Base-by-base conservation (phyloP, 2,329 filamentous ascomycete genomes). In the Fusarium brevicatenulatum region DNA sequence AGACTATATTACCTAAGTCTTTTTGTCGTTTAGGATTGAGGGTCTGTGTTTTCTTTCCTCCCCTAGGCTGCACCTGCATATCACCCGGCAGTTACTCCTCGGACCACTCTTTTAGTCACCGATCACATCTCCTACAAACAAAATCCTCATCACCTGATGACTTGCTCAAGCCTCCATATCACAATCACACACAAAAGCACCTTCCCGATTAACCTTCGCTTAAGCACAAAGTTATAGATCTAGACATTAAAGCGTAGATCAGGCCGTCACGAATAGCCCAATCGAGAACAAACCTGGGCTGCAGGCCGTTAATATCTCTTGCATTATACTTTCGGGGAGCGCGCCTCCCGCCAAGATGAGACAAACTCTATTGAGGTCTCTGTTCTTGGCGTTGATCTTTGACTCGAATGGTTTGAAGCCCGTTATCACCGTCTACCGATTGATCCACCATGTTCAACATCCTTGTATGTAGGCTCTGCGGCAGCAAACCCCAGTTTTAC, bases 171-270 rank as follows among this genome's bases (percentile, higher is more conserved):
- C 13, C 30, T 50, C 47, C 21, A 15, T 5, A 23, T 23, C 47
- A 50, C 25, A 50, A 54, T 54, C 50, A 28, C n/a, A 52, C n/a
- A 13, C 49, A 52, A 52, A 52, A 52, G 32, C 23, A 56, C 55
- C 55, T 50, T 58, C 55, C 42, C 32, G 32, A 58, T 58, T 32
- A 49, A 58, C n/a, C 42, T 50, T 58, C 55, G 55, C 55, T 58
- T 58, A 58, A 37, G 55, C 42, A 50, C 23, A 25, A 50, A 15
- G 16, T 37, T 58, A 37, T 58, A 25, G 43, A 58, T 58, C 23
- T 11, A 25, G 55, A n/a, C 25, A 34, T 28, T 50, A 28, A n/a
- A 37, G 25, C 42, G 55, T 15, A 58, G 55, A 58, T 50, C 55
- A 50, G 25, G n/a, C 32, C n/a, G 23, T 37, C 55, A 58, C 55